Percentiles rank a stretch among this genome's conserved stretches.
phyloP scores from a whole-genome alignment of 306 rosid species.

The Abrus precatorius region DNA sequence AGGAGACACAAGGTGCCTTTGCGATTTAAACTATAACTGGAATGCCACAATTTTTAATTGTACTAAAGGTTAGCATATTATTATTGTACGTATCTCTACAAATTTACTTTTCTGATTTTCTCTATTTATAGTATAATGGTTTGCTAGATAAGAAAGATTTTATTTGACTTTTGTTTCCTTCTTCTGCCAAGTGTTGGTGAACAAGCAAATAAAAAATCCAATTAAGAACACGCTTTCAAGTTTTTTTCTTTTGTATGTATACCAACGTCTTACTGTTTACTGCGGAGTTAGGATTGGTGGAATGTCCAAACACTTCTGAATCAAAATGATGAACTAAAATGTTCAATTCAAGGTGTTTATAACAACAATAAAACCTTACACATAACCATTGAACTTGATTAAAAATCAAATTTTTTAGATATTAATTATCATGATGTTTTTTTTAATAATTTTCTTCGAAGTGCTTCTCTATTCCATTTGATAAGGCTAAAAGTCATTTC shows the following conservation, averaged over 20 bases:
- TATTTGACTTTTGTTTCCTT: background rate
- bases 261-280: background rate
- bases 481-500: too few relatives aligned
- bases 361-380: too few relatives aligned
- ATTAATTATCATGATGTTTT: too few relatives aligned
- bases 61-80: constrained; percentile 8
- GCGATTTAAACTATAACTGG: constrained; percentile 47
- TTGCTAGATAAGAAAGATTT: background rate
- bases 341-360: background rate
- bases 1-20: constrained; percentile 48
- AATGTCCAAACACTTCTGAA: background rate
- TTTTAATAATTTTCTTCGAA: too few relatives aligned
- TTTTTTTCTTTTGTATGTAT: background rate
- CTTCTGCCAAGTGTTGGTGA: background rate
- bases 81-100: background rate
- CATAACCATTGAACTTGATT: too few relatives aligned
- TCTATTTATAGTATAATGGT: background rate
- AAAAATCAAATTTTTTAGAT: too few relatives aligned
- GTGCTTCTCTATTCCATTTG: too few relatives aligned
- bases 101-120: background rate
- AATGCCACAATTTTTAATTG: constrained; percentile 35
- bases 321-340: background rate
- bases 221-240: background rate
- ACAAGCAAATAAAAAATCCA: background rate
- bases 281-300: background rate